Base-by-base conservation (phyloP, 208 protist species). In the Leishmania mexicana region DNA sequence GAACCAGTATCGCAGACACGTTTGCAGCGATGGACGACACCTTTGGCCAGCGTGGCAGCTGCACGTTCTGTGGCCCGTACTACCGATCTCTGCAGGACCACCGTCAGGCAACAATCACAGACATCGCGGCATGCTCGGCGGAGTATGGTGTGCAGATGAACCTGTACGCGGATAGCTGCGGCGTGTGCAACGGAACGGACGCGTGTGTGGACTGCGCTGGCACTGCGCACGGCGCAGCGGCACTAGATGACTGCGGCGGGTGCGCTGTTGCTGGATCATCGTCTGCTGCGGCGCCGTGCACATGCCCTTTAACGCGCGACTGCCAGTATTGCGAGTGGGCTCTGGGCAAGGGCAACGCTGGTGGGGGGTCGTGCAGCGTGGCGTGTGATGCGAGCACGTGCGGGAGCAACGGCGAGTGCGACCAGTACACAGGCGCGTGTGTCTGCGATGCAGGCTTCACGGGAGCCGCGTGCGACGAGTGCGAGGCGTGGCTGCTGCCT, bases 31-130 rank as follows among this genome's bases (percentile, higher is more conserved):
- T 89, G 64, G 83, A 86, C 53, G 81, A 86, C 65, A 57, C 78
- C n/a, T 90, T 79, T 62, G 87, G 79, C 35, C 87, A 87, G 68
- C 80, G 83, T 13, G 89, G 87, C n/a, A 68, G 28, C 40, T 93
- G 87, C 85, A 84, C 74, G 40, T 88, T 87, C 72, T 93, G 89
- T 70, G 87, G 81, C 3, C 75, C 83, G 17, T 92, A 92, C 79
- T 92, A 92, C 85, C 51, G 57, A 28, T 74, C 70, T 15, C 13
- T 17, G 2, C 51, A 73, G 21, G 58, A 75, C n/a, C 81, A 80
- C 75, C 53, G 74, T 38, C 64, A 71, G 47, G 79, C 88, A 40
- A 82, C 28, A 4, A 35, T 11, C 2, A 11, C 21, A 6, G 84
- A 87, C 40, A 40, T 84, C n/a, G 31, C 75, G 8, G 57, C 53